Base-by-base conservation (phyloP, 495 filamentous ascomycete species). In the Talaromyces borbonicus region DNA sequence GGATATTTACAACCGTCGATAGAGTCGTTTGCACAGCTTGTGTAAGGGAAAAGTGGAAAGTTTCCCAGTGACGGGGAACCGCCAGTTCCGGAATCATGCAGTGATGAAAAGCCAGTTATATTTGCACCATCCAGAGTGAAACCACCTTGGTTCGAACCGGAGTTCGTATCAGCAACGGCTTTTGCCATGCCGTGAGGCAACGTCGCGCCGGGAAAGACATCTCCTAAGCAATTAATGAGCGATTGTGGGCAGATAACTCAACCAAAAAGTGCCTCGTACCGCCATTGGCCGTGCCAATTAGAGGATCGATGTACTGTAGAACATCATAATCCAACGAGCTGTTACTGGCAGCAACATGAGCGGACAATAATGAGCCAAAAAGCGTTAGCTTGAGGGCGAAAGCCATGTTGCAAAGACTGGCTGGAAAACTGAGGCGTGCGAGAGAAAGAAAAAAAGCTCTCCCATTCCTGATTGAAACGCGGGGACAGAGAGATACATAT, bases 81-180 rank as follows among this genome's bases (percentile, higher is more conserved):
- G n/a, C 84, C 84, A 19, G 81, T 89, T 1, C 84, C 84, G 15
- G 75, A 81, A 59, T 89, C 84, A 52, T 89, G 84, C 67, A 86
- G 75, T 61, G 82, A 71, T 14, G 77, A 81, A 55, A 87, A 87
- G 3, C 80, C 84, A n/a, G 75, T 81, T 45, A 89, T 72, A 30
- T 70, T 77, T 31, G 70, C 70, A 16, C 73, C 75, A 50, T 88
- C 84, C 8, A 78, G 69, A 2, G 83, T 74, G 54, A 87, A 90
- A 4, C 85, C 85, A 14, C 84, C 84, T 55, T 87, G 83, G 49
- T 82, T 85, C 42, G 49, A 63, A 32, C 66, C 69, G 23, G 74
- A 78, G 48, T 78, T 74, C 14, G 79, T 83, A 59, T 90, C 85
- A 23, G 85, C 78, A 5, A 85, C 83, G 27, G 85, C 83, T 60